These are phyloP conservation scores for Bretziella fagacearum DNA, from an alignment of 2,329 filamentous ascomycete species.

Conservation along the genomic window DNA sequence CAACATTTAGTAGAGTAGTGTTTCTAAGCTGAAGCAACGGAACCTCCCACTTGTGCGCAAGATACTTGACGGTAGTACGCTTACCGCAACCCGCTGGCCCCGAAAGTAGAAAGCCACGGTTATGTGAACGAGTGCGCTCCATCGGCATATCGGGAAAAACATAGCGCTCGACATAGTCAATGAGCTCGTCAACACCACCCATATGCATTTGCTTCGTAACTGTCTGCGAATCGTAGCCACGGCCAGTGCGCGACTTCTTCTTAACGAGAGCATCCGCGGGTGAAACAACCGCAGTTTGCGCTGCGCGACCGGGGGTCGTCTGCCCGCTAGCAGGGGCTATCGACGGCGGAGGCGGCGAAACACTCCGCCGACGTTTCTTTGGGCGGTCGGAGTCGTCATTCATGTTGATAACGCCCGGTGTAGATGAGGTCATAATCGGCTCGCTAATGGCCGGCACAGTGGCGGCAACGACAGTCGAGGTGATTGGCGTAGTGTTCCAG, in stretches of 20 bases:
- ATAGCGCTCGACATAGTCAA: slow-evolving; percentile 12
- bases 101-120: slow-evolving; percentile 50
- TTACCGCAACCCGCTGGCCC: slow-evolving; percentile 72
- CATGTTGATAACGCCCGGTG: slow-evolving; percentile 17
- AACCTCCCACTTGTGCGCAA: slow-evolving; percentile 54
- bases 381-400: slow-evolving; percentile 19
- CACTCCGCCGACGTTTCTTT: slow-evolving; percentile 19
- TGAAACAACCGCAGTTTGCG: slow-evolving; percentile 14
- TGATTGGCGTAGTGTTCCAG: slow-evolving; percentile 20
- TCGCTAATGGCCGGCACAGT: no score
- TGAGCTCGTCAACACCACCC: slow-evolving; percentile 20
- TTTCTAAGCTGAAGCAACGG: slow-evolving; percentile 45
- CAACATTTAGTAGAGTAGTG: slow-evolving; percentile 23
- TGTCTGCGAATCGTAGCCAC: slow-evolving; percentile 21
- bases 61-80: slow-evolving; percentile 56
- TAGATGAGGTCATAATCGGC: no score
- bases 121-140: slow-evolving; percentile 4
- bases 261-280: slow-evolving; percentile 10
- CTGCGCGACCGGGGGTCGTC: neutral
- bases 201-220: slow-evolving; percentile 17
- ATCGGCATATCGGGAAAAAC: slow-evolving; percentile 13
- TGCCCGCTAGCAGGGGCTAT: neutral
- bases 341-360: slow-evolving; percentile 14
- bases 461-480: no score
- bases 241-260: slow-evolving; percentile 21